A percentile compares a stretch with the other conserved stretches of the same genome.
Evolutionary conservation across 2,329 filamentous ascomycete species (phyloP).

Genomic region (Cladosporium cucumerinum): DNA sequence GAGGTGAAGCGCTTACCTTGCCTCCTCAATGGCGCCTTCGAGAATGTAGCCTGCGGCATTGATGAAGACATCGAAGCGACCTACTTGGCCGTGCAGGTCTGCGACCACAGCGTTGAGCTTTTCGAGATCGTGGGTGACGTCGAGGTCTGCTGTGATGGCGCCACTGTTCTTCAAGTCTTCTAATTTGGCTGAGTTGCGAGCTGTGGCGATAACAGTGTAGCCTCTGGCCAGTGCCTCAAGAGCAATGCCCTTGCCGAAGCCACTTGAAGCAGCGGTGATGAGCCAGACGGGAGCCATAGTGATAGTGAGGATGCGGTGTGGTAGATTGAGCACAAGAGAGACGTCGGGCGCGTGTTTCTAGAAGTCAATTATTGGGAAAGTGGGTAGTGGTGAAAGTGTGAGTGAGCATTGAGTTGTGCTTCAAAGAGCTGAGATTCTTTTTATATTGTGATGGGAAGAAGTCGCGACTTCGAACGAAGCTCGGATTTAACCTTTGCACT

Average conservation of each 20-base stretch:
- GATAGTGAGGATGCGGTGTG: no score
- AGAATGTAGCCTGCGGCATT: constrained; percentile 35
- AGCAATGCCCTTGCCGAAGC: constrained; percentile 46
- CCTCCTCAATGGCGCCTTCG: constrained; percentile 21
- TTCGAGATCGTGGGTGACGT: constrained; percentile 39
- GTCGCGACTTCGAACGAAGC: background rate
- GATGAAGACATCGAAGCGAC: constrained; percentile 40
- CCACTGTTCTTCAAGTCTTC: constrained; percentile 20
- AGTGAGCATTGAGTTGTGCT: background rate
- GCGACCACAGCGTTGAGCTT: constrained; percentile 38
- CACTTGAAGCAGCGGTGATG: constrained; percentile 44
- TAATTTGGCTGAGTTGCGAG: constrained; percentile 35
- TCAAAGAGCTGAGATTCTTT: background rate
- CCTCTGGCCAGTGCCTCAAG: constrained; percentile 42
- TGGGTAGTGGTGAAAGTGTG: background rate
- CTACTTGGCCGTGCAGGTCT: constrained; percentile 34
- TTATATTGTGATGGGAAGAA: background rate
- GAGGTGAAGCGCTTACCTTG: constrained; percentile 4
- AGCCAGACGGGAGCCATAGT: constrained; percentile 25
- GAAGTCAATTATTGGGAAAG: background rate
- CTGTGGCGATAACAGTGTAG: constrained; percentile 46
- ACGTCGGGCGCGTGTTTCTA: background rate
- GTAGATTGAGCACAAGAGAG: background rate
- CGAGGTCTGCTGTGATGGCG: constrained; percentile 28
- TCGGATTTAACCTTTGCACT: background rate